Base-by-base conservation (phyloP, 2,329 filamentous ascomycete species). In the Apiospora arundinis region DNA sequence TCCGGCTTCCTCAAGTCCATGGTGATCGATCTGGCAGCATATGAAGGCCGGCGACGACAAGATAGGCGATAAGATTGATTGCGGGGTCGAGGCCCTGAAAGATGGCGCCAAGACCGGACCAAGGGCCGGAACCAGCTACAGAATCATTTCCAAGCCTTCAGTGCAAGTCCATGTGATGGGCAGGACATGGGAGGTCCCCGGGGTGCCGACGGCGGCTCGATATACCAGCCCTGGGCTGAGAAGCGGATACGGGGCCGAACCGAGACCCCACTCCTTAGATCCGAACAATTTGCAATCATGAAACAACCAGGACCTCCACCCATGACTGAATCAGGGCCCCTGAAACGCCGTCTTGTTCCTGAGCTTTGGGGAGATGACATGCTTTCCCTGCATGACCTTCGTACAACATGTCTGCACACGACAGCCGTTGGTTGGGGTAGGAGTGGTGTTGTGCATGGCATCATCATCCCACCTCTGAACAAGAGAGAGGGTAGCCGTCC, bases 201-300 rank as follows among this genome's bases (percentile, higher is more conserved):
- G 56, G n/a, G 56, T 63, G 56, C 32, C 32, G 56, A 63, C 56
- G 56, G 56, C 32, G 32, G 37, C 28, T n/a, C 25, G 56, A 40
- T 4, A 40, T 63, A 32, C 52, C 25, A 32, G 32, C 52, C 16
- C 32, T 60, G 52, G 52, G 25, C n/a, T 60, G 52, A 7, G 28
- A 60, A 28, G 28, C 32, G 56, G 56, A 63, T 63, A 63, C 56
- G 56, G 56, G 56, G 56, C 56, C 56, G 56, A 63, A 63, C 56
- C 56, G 56, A 40, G 32, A 40, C 56, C 32, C 56, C 56, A 63
- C 56, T 63, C 32, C 37, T 40, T 37, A 63, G 32, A 40, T 63
- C 56, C 56, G 56, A 63, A 18, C 56, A 40, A 63, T 63, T 63
- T 63, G 56, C 56, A 63, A 63, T 63, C 32, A 63, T 63, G 56